These are phyloP conservation scores for Candida sanyiensis DNA, from an alignment of 805 yeast species.

Conservation along the genomic window DNA sequence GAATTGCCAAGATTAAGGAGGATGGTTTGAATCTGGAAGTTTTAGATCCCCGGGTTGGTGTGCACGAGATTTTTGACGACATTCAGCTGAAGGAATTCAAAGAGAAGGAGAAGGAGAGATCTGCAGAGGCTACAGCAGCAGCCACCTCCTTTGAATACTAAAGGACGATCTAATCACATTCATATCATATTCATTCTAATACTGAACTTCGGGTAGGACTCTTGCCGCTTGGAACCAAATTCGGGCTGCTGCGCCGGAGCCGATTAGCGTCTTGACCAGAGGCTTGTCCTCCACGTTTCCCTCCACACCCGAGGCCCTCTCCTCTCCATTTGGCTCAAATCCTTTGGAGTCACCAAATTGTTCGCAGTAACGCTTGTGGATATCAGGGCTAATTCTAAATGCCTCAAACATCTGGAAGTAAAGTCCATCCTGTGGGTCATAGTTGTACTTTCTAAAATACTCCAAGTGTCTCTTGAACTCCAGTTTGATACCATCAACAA, in stretches of 20 bases:
- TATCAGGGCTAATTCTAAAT: slow-evolving; percentile 44
- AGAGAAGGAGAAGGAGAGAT: slow-evolving; percentile 5
- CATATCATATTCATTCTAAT: too few species aligned
- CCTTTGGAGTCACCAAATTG: slow-evolving; percentile 52
- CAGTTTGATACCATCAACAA: slow-evolving; percentile 25
- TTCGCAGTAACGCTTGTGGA: slow-evolving; percentile 43
- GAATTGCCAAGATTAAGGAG: slow-evolving; percentile 34
- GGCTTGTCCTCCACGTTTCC: slow-evolving; percentile 31
- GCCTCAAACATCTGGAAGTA: slow-evolving; percentile 59
- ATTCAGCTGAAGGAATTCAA: slow-evolving; percentile 19
- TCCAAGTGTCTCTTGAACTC: slow-evolving; percentile 51
- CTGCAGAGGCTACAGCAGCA: neutral
- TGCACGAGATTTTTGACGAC: slow-evolving; percentile 31
- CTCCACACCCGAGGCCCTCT: slow-evolving; percentile 39
- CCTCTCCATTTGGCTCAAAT: slow-evolving; percentile 45
- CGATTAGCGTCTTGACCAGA: slow-evolving; percentile 50
- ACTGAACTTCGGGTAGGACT: slow-evolving; percentile 33
- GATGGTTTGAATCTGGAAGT: slow-evolving; percentile 27
- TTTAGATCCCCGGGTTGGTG: slow-evolving; percentile 29
- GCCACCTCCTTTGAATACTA: slow-evolving; percentile 1
- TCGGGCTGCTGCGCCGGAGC: slow-evolving; percentile 62
- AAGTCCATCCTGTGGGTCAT: slow-evolving; percentile 52
- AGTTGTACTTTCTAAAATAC: slow-evolving; percentile 51
- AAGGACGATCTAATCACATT: too few species aligned
- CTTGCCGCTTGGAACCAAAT: slow-evolving; percentile 65